Base-by-base conservation (phyloP, 768 basidiomycete species). In the Pleurotus tuoliensis region DNA sequence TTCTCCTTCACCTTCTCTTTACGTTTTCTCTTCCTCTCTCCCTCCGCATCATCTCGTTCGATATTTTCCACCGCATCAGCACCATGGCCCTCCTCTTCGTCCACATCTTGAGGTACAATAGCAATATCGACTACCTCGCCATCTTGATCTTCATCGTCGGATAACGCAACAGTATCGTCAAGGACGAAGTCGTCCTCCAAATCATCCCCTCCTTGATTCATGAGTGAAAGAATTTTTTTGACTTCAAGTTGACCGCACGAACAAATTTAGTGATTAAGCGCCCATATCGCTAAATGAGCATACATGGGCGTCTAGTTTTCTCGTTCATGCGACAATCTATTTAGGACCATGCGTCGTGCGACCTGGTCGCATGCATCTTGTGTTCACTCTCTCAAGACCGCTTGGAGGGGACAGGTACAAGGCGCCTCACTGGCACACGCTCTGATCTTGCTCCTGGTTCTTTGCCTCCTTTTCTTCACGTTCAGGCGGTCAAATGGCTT, bases 111-210 rank as follows among this genome's bases (percentile, higher is more conserved):
- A 44, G 41, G n/a, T 7, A 22, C 41, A 44, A 44, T 13, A 7
- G 38, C 22, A 34, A 47, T 41, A 15, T 30, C 41, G 8, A 45
- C 58, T 5, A 61, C 62, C 45, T 60, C 67, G 43, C 67, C 67
- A 38, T 71, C 71, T 13, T 69, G 71, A n/a, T 69, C 69, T 7
- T 81, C 79, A 30, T 81, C 81, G 46, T 78, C 79, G 39, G 60
- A 60, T 34, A 58, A 86, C 0, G 83, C 85, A 0, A 89, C 80
- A 12, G 82, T 73, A 44, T 87, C 86, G 59, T 94, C 86, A 30
- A 79, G 79, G 50, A 88, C 74, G 65, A 88, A 92, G 61, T 92
- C 88, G 67, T 94, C 92, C 47, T 89, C 90, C 16, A 94, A 77
- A 75, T 91, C 91, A 75, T 94, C 90, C 43, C 87, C 86, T 59